Conservation (phyloP, 176 grass and related monocot genomes). For the Phoenix roebelenii region DNA sequence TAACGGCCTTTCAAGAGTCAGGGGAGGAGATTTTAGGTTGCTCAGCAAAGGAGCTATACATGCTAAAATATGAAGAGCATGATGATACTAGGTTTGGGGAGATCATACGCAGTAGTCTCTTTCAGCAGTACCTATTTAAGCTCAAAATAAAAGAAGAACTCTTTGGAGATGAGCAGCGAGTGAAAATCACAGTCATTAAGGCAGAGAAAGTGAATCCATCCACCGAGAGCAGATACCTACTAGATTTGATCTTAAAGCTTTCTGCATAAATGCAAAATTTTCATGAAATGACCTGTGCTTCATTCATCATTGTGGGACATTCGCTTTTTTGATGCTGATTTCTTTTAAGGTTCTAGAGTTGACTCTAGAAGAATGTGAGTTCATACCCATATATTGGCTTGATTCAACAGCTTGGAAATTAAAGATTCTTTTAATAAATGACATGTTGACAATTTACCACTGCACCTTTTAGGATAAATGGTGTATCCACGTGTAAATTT, state of each 20-base stretch:
- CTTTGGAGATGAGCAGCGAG: slow-evolving; percentile 58
- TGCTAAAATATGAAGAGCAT: slow-evolving; percentile 29
- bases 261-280: neutral
- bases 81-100: slow-evolving; percentile 44
- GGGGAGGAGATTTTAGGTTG: slow-evolving; percentile 70
- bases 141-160: slow-evolving; percentile 89
- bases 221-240: slow-evolving; percentile 62
- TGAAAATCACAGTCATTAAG: slow-evolving; percentile 60
- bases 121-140: slow-evolving; percentile 49
- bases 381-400: too few relatives aligned
- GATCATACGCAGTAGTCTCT: slow-evolving; percentile 42
- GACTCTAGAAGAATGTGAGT: too few relatives aligned
- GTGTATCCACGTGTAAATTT: too few relatives aligned
- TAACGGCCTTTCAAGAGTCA: slow-evolving; percentile 78
- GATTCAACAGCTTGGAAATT: too few relatives aligned
- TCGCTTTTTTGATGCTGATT: too few relatives aligned
- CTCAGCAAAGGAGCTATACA: slow-evolving; percentile 54
- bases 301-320: too few relatives aligned
- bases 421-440: too few relatives aligned
- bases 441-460: too few relatives aligned
- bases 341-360: too few relatives aligned
- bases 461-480: too few relatives aligned
- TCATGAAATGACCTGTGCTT: too few relatives aligned
- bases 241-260: slow-evolving; percentile 34
- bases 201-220: slow-evolving; percentile 63